These are phyloP conservation scores for Aspergillus sclerotialis DNA, from an alignment of 2,329 filamentous ascomycete species.

Conservation along the genomic window DNA sequence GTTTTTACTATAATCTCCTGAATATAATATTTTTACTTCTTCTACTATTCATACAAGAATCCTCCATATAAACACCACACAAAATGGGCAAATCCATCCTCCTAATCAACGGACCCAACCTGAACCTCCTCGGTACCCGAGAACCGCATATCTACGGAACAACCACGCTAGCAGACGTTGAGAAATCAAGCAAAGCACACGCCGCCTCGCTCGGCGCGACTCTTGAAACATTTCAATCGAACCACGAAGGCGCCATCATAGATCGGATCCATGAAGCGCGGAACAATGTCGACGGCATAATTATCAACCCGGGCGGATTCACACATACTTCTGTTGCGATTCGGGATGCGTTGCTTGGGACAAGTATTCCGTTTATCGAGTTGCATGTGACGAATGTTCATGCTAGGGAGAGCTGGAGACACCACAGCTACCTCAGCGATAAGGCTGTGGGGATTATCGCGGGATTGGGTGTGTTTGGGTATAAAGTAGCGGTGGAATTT, in stretches of 20 bases:
- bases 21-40: no score
- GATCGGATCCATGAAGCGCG: constrained; percentile 66
- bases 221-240: constrained; percentile 63
- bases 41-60: no score
- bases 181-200: constrained; percentile 43
- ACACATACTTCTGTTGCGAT: constrained; percentile 72
- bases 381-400: constrained; percentile 73
- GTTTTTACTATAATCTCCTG: no score
- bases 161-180: constrained; percentile 60
- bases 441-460: constrained; percentile 69
- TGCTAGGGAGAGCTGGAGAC: constrained; percentile 60
- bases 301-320: constrained; percentile 70
- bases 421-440: constrained; percentile 66
- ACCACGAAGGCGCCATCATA: constrained; percentile 68
- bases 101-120: constrained; percentile 74
- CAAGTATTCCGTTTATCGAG: constrained; percentile 68
- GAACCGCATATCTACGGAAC: constrained; percentile 68
- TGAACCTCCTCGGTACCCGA: constrained; percentile 69
- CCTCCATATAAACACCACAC: no score
- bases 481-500: constrained; percentile 54
- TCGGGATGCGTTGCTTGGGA: constrained; percentile 64
- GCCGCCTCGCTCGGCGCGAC: constrained; percentile 43
- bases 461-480: constrained; percentile 59
- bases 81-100: constrained; percentile 47
- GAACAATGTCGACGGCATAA: constrained; percentile 48